Conservation (phyloP, 129 eudicot genomes). For the Pittosporum tobira region DNA sequence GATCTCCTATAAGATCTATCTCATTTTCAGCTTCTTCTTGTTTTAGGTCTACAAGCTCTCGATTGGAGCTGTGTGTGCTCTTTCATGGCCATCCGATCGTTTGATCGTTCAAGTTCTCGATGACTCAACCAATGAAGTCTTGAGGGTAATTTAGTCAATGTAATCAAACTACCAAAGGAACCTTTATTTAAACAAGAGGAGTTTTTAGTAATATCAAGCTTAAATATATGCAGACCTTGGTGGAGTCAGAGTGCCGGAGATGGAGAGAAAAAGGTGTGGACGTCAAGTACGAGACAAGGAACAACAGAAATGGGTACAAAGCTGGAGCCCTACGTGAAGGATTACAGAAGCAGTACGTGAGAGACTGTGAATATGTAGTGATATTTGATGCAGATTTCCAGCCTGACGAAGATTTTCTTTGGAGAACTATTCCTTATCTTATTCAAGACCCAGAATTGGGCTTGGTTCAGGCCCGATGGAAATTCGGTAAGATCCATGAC, state of each 20-base stretch:
- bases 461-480: conserved; percentile 90
- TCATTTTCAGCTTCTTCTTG: not conserved
- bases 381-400: conserved; percentile 91
- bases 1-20: not conserved
- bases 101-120: conserved; percentile 80
- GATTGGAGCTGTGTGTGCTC: conserved; percentile 65
- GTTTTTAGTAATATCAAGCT: not conserved
- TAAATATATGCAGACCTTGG: conserved; percentile 38
- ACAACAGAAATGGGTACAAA: conserved; percentile 81
- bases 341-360: conserved; percentile 53
- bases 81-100: conserved; percentile 65
- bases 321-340: conserved; percentile 88
- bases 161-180: not conserved
- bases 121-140: conserved; percentile 64
- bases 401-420: conserved; percentile 66
- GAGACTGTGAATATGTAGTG: conserved; percentile 58
- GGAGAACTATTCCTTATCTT: conserved; percentile 63
- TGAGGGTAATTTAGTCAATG: conserved; percentile 41
- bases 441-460: conserved; percentile 63
- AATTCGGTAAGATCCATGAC: conserved; percentile 45
- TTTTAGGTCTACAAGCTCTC: conserved; percentile 82
- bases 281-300: conserved; percentile 63
- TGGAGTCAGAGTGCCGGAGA: conserved; percentile 59
- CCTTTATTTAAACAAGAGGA: not conserved
- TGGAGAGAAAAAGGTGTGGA: conserved; percentile 66